Percentiles rank a stretch among this genome's conserved stretches.
Conservation (phyloP, 371 early-diverging fungal genomes). For the Lichtheimia ornata region DNA sequence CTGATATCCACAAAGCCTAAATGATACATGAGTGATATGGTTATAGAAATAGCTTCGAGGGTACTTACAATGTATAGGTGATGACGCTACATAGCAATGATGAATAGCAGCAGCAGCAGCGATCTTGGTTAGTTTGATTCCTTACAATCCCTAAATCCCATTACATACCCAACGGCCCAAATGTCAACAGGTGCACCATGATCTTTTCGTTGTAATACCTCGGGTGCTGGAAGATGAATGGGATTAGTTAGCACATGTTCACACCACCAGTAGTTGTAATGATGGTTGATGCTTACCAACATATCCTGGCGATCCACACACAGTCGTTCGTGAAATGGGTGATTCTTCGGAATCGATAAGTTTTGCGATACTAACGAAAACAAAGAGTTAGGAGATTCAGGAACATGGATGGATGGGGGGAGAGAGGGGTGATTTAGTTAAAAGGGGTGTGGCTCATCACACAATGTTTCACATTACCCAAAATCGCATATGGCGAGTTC, state of each 20-base stretch:
- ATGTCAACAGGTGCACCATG: constrained; percentile 16
- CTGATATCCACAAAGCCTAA: constrained; percentile 68
- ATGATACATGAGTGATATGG: neutral
- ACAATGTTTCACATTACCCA: constrained; percentile 41
- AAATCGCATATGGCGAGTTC: constrained; percentile 68
- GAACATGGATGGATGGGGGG: no score
- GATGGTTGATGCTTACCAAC: constrained; percentile 26
- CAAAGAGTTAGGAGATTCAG: neutral
- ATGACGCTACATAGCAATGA: constrained; percentile 49
- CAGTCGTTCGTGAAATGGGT: constrained; percentile 46
- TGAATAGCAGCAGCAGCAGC: neutral
- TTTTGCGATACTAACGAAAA: constrained; percentile 52
- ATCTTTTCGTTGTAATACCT: constrained; percentile 57
- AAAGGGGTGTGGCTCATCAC: no score
- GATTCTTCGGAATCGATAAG: constrained; percentile 36
- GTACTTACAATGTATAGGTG: constrained; percentile 64
- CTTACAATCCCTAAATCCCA: no score
- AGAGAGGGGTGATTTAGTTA: no score
- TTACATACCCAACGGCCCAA: constrained; percentile 49
- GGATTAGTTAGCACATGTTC: neutral
- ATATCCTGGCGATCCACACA: constrained; percentile 65
- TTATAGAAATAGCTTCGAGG: neutral
- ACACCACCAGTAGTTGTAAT: neutral
- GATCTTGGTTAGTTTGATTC: neutral
- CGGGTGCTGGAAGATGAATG: constrained; percentile 71